phyloP scores from a whole-genome alignment of 2,329 filamentous ascomycete genomes.

The Biscogniauxia marginata region DNA sequence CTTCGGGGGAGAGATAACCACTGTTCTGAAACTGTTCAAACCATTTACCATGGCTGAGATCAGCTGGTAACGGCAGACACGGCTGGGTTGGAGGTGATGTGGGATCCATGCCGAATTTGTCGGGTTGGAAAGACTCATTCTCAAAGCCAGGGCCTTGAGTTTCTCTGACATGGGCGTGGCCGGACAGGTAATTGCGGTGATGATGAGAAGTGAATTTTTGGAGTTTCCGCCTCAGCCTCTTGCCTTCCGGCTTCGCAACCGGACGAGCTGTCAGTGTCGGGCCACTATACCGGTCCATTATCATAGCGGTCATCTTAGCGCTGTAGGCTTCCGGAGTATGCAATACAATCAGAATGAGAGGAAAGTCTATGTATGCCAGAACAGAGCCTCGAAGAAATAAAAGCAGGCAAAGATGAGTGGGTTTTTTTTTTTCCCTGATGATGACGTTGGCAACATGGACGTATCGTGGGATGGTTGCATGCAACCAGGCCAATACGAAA shows the following conservation, averaged over 20 bases:
- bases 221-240: conserved; percentile 31
- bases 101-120: conserved; percentile 10
- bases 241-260: conserved; percentile 26
- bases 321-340: not conserved
- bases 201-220: conserved; percentile 24
- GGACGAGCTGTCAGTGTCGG: conserved; percentile 20
- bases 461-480: conserved; percentile 15
- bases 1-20: conserved; percentile 22
- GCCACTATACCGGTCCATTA: conserved; percentile 28
- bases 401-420: not conserved
- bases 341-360: not conserved
- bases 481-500: conserved; percentile 30
- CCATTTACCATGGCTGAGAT: conserved; percentile 28
- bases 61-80: conserved; percentile 10
- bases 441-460: conserved; percentile 21
- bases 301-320: not conserved
- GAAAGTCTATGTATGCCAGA: not conserved
- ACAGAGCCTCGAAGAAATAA: not conserved
- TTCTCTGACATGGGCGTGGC: conserved; percentile 17
- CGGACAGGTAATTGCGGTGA: conserved; percentile 8
- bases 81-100: conserved; percentile 13
- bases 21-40: conserved; percentile 29
- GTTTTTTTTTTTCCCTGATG: conserved; percentile 3
- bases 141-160: conserved; percentile 3
- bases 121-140: conserved; percentile 7